phyloP scores from a whole-genome alignment of 2,329 filamentous ascomycete genomes.

The Lasiodiplodia citricola region DNA sequence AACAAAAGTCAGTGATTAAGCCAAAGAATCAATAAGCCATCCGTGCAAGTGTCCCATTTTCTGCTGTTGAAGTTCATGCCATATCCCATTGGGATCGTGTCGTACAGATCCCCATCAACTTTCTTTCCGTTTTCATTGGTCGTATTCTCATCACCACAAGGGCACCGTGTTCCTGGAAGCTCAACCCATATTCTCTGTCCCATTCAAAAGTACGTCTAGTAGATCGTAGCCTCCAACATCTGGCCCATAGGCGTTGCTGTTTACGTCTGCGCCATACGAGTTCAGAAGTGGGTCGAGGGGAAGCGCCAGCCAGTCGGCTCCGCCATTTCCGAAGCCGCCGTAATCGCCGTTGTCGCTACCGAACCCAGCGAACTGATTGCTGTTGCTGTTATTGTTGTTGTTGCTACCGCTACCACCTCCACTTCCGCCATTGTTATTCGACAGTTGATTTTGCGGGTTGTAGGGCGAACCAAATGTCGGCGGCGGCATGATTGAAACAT shows the following conservation, averaged over 20 bases:
- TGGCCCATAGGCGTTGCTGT: slow-evolving; percentile 61
- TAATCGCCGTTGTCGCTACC: slow-evolving; percentile 26
- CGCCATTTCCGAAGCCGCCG: slow-evolving; percentile 24
- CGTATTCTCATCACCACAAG: neutral
- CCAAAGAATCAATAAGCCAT: neutral
- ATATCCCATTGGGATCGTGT: neutral
- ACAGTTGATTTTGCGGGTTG: slow-evolving; percentile 8
- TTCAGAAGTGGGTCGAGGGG: slow-evolving; percentile 66
- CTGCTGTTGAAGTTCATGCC: neutral
- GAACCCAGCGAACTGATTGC: slow-evolving; percentile 28
- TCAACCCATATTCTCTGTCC: slow-evolving; percentile 5
- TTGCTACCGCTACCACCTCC: slow-evolving; percentile 29
- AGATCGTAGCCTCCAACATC: slow-evolving; percentile 66
- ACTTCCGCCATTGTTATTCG: slow-evolving; percentile 22
- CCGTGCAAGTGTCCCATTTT: neutral
- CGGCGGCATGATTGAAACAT: slow-evolving; percentile 56
- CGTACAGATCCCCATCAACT: neutral
- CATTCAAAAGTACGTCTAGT: slow-evolving; percentile 53
- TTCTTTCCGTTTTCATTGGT: neutral
- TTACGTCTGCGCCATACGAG: slow-evolving; percentile 63
- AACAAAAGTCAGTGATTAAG: neutral
- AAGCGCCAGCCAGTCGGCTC: slow-evolving; percentile 64
- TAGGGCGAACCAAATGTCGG: slow-evolving; percentile 35
- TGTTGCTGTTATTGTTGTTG: slow-evolving; percentile 25
- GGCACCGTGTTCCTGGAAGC: neutral